Evolutionary conservation across 2,329 filamentous ascomycete species (phyloP), one percentile per base, ranked within the genome.

Genomic region (Cercospora brassicicola): DNA sequence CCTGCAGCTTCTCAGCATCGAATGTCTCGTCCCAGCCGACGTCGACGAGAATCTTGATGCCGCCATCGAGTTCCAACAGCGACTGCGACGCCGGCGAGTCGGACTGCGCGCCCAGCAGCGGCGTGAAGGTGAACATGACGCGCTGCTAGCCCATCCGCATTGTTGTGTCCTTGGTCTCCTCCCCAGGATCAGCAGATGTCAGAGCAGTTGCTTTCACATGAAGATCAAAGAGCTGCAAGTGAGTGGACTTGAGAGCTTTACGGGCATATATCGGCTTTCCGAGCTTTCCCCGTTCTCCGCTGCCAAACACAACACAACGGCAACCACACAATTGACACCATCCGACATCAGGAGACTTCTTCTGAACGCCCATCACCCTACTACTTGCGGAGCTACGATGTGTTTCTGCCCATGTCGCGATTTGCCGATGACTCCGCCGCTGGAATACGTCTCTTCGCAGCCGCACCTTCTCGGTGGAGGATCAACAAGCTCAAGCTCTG

Each of bases 11-110:
- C 70, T 87, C 87, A 33, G 88, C 87, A 77, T 96, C 91, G 78
- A 99, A 98, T 2, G 87, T 87, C 78, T 96, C 93, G 78, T 98
- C 94, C 95, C 95, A 99, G 68, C 95, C 95, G 55, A 97, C 90
- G 78, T 97, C 94, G 42, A 99, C 88, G 64, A 99, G 86, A 62
- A 99, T 89, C 80, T 98, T 98, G 82, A 99, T 91, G 67, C 94
- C 95, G 72, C 94, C 94, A 82, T 99, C 95, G 65, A 99, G 90
- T 83, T 98, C 94, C 59, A 99, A 84, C 39, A 99, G 88, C n/a
- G 95, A 98, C 79, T 97, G 93, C 71, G 93, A 96, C 53, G 94
- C 94, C 67, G 89, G 85, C 57, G 93, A 95, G 73, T 91, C 88
- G 62, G 92, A 94, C 77, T 96, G 92, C 69, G 95, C 94, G 78